Base-by-base conservation (phyloP, 352 stramenopile genomes). In the Phytophthora pinifolia region DNA sequence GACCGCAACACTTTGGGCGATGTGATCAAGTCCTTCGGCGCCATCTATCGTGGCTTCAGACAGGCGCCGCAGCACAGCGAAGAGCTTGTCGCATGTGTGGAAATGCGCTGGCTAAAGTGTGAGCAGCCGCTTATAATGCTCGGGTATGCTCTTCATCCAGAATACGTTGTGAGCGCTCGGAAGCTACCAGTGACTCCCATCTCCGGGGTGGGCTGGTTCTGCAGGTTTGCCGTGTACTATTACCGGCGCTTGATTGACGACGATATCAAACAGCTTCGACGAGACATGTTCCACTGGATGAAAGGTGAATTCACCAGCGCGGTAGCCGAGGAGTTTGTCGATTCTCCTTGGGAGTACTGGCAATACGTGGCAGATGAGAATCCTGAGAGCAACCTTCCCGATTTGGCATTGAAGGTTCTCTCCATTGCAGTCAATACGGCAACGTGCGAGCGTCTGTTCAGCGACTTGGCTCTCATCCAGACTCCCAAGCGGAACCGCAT, bases 1-100 rank as follows among this genome's bases (percentile, higher is more conserved):
- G 34, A 60, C 9, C 5, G 47, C 35, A 54, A 60, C 29, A 53
- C 42, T 5, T 17, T 59, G 1, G 51, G 32, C 12, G 51, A 59
- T 12, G 51, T 59, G 10, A n/a, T 52, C 14, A 37, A 33, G 2
- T 59, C 32, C 13, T 59, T 52, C 46, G 30, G 22, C 2, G 33
- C 13, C 4, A 59, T 59, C 1, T 59, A 46, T 10, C 8, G 31
- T 22, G 42, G 31, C 2, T 52, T 59, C 9, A 44, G 46, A 9
- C 20, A 22, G 20, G 20, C 20, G 20, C 20, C 20, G 3, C 20
- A 22, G 20, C 20, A 22, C 20, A 22, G 3, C 3, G 20, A 22
- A 22, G 3, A 3, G 20, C 20, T 22, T 22, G 20, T 22, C 3
- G 20, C 20, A 22, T 48, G 37, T 36, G 49, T 57, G 0, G 49